phyloP scores from a whole-genome alignment of 1,139 yeast genomes.

The Yamadazyma pseudoaaseri region DNA sequence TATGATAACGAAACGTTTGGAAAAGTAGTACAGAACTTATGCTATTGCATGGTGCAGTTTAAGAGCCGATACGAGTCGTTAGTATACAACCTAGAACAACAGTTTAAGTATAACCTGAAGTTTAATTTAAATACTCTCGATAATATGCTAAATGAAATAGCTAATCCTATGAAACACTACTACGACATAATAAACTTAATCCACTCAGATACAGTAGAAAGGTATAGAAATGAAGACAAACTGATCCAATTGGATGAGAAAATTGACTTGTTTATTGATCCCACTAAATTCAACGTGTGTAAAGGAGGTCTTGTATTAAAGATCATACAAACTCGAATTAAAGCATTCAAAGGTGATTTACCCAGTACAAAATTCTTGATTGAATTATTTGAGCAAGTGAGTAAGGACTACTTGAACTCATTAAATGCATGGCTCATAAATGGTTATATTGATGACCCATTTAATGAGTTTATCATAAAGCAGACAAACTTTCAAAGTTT shows the following conservation, averaged over 20 bases:
- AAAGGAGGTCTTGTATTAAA: slow-evolving; percentile 70
- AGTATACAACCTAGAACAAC: slow-evolving; percentile 53
- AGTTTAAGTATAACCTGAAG: slow-evolving; percentile 42
- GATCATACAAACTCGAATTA: slow-evolving; percentile 58
- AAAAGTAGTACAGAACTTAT: slow-evolving; percentile 69
- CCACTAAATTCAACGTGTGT: slow-evolving; percentile 52
- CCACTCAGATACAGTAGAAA: slow-evolving; percentile 33
- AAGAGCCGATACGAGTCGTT: slow-evolving; percentile 48
- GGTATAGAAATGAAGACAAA: slow-evolving; percentile 6
- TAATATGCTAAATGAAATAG: slow-evolving; percentile 28
- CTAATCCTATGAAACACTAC: slow-evolving; percentile 47
- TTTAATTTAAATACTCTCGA: slow-evolving; percentile 38
- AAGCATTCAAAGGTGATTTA: slow-evolving; percentile 65
- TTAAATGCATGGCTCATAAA: slow-evolving; percentile 73
- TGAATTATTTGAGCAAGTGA: slow-evolving; percentile 55
- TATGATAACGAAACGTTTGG: slow-evolving; percentile 64
- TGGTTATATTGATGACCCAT: slow-evolving; percentile 78
- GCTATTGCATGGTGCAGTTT: slow-evolving; percentile 54
- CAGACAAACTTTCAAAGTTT: slow-evolving; percentile 29
- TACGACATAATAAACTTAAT: slow-evolving; percentile 53
- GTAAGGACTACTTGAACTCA: slow-evolving; percentile 65
- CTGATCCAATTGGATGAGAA: slow-evolving; percentile 6
- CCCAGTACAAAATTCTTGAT: slow-evolving; percentile 52
- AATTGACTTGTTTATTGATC: slow-evolving; percentile 50
- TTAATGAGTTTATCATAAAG: slow-evolving; percentile 77